phyloP scores from a whole-genome alignment of 2,329 filamentous ascomycete genomes.

The Aspergillus sp. region DNA sequence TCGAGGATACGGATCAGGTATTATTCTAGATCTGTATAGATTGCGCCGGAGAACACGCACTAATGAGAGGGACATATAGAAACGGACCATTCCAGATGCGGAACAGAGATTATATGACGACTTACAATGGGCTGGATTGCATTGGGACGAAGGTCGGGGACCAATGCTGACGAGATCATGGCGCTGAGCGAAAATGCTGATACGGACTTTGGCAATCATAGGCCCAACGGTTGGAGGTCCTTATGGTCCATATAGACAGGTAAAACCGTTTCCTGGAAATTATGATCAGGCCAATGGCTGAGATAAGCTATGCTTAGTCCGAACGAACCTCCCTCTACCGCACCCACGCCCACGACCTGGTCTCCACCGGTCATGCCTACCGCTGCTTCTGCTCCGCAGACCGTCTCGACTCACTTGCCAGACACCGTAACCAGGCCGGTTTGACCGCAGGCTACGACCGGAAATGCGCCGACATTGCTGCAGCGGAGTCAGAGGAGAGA shows the following conservation, averaged over 20 bases:
- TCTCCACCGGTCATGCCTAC: conserved; percentile 69
- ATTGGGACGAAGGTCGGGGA: conserved; percentile 77
- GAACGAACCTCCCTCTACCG: conserved; percentile 67
- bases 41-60: no score
- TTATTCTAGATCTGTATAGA: no score
- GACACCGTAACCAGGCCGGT: conserved; percentile 52
- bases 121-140: conserved; percentile 75
- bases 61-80: conserved; percentile 42
- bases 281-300: neutral
- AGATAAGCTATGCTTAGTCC: conserved; percentile 48
- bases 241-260: conserved; percentile 78
- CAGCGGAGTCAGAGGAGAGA: conserved; percentile 60
- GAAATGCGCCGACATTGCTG: conserved; percentile 60
- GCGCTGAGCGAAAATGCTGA: neutral
- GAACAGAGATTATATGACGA: conserved; percentile 71
- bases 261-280: conserved; percentile 30
- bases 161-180: neutral
- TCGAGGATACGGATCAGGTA: conserved; percentile 94
- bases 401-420: conserved; percentile 59
- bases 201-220: conserved; percentile 21
- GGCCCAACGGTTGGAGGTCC: conserved; percentile 73
- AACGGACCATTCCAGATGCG: conserved; percentile 70
- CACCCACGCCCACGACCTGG: conserved; percentile 58
- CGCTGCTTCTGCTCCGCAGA: conserved; percentile 82
- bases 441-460: conserved; percentile 59